Percentiles rank a stretch among this genome's conserved stretches.
Evolutionary conservation across 2,329 filamentous ascomycete genomes (phyloP).

Genomic region (Trichocomaceae sp.): DNA sequence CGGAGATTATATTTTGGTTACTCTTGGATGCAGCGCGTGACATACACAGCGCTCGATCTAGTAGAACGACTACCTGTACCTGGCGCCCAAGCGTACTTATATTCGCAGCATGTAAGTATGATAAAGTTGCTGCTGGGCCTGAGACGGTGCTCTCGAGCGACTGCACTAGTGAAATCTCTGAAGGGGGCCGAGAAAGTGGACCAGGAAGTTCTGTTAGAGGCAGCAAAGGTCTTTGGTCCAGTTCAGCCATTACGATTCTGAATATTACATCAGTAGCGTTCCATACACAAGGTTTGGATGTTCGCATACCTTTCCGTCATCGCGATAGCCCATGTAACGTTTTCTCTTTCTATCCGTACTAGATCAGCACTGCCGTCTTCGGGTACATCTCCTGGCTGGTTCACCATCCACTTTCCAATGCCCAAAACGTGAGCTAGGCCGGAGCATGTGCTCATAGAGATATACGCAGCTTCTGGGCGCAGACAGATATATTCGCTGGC

Average conservation of each 20-base stretch:
- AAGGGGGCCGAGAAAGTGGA: neutral
- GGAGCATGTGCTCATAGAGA: constrained; percentile 6
- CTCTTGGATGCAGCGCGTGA: neutral
- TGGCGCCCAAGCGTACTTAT: constrained; percentile 5
- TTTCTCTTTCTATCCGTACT: neutral
- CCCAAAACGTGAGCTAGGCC: constrained; percentile 3
- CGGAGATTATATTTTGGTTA: neutral
- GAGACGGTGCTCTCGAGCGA: neutral
- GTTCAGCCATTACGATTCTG: constrained; percentile 8
- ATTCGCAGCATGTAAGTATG: neutral
- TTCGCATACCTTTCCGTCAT: constrained; percentile 6
- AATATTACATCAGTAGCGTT: neutral
- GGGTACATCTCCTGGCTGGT: neutral
- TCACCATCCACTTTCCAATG: neutral
- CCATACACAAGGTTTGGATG: neutral
- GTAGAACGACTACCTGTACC: constrained; percentile 1
- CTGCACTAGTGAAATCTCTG: neutral
- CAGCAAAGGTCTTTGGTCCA: neutral
- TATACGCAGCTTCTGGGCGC: constrained; percentile 6
- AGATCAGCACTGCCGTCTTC: neutral
- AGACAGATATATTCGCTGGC: constrained; percentile 10
- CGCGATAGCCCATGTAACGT: constrained; percentile 7
- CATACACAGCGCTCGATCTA: neutral
- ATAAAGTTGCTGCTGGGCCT: constrained; percentile 1
- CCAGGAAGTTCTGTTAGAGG: neutral